Evolutionary conservation across 768 basidiomycete species (phyloP), one percentile per base, ranked within the genome.

Genomic region (Suillus plorans): DNA sequence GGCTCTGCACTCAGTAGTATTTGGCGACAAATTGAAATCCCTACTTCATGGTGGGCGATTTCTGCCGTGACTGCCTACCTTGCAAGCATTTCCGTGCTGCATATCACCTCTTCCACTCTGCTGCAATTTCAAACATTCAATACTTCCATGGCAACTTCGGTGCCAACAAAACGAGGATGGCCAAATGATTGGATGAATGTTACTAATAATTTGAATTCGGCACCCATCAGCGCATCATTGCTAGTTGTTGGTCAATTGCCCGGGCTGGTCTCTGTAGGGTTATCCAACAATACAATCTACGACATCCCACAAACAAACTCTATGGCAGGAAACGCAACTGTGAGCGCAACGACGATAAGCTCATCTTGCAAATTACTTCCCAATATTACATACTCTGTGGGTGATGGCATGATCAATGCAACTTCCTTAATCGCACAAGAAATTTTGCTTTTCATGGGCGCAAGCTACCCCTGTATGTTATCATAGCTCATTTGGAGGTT

Each of bases 61-160:
- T 44, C 65, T 22, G 41, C 67, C 6, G 62, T 67, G 34, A 12
- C 44, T 2, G 12, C 28, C 12, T 67, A 67, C 39, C 63, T 67
- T 25, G n/a, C 52, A 16, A 45, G 50, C 8, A 58, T 67, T 28
- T 42, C 66, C 1, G 59, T 53, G 8, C 13, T 67, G 6, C 63
- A 67, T n/a, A 16, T 67, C 4, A 64, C 66, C 12, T 67, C 66
- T 12, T 63, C 66, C 18, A 61, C 58, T 6, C 13, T 67, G 4
- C 14, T 67, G 13, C 50, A 60, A 22, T 44, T 64, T 12, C 57
- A 64, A 28, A 50, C 58, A 8, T 65, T 61, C 44, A 64, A 61
- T 61, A 14, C 31, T 16, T 42, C 52, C 2, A 44, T 12, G 13
- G 6, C 22, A 5, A 37, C 45, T 13, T 39, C 18, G 28, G 41